These are phyloP conservation scores for Penicillium longicatenatum DNA, from an alignment of 495 filamentous ascomycete genomes.

Conservation along the genomic window DNA sequence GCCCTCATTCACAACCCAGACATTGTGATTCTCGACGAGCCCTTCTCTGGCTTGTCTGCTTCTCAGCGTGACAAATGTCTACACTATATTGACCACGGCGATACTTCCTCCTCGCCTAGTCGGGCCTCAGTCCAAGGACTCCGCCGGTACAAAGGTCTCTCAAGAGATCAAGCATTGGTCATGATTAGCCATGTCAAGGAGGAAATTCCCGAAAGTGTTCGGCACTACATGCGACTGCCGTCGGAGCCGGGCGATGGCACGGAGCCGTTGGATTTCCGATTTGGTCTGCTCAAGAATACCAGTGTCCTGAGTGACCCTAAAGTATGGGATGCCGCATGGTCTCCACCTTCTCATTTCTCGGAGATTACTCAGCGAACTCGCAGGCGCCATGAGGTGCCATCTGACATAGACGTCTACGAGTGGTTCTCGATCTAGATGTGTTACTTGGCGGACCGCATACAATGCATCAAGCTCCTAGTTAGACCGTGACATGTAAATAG, in stretches of 20 bases:
- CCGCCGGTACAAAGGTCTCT: constrained; percentile 41
- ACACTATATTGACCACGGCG: constrained; percentile 68
- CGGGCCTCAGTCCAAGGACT: neutral
- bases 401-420: neutral
- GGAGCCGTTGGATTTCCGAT: constrained; percentile 37
- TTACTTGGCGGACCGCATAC: neutral
- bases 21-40: constrained; percentile 88
- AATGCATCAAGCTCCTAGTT: neutral
- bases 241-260: constrained; percentile 46
- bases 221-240: constrained; percentile 80
- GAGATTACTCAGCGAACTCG: constrained; percentile 17
- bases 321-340: constrained; percentile 36
- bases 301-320: constrained; percentile 22
- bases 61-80: constrained; percentile 81
- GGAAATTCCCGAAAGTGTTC: constrained; percentile 79
- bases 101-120: constrained; percentile 21
- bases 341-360: constrained; percentile 20
- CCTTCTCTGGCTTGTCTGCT: constrained; percentile 87
- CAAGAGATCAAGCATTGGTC: constrained; percentile 72
- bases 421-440: constrained; percentile 1
- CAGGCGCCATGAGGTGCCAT: neutral
- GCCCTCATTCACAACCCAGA: constrained; percentile 82
- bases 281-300: constrained; percentile 29
- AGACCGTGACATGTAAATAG: neutral
- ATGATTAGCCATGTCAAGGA: constrained; percentile 88